Evolutionary conservation across 2,329 filamentous ascomycete genomes (phyloP).

Genomic region (Pseudocercospora pini-densiflorae): DNA sequence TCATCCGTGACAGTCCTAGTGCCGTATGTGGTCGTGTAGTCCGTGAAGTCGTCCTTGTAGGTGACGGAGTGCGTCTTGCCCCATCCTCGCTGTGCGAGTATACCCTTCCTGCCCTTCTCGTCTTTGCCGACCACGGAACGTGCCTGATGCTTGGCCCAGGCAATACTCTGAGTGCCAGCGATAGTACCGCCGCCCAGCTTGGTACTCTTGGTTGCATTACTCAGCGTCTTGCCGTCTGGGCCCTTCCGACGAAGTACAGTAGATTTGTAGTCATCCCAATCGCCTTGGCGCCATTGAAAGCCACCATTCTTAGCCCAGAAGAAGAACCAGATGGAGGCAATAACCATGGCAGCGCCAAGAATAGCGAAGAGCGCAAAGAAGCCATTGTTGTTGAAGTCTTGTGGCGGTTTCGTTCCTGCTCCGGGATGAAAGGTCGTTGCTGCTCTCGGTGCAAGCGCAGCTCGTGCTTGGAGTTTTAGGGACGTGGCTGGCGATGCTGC

Average conservation of each 20-base stretch:
- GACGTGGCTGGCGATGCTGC: conserved; percentile 19
- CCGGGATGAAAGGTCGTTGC: conserved; percentile 34
- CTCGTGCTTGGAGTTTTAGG: conserved; percentile 22
- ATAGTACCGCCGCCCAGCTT: conserved; percentile 83
- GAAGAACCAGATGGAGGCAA: conserved; percentile 92
- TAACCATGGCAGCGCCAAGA: conserved; percentile 75
- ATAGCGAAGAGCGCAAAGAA: conserved; percentile 87
- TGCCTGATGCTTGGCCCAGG: conserved; percentile 43
- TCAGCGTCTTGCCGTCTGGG: conserved; percentile 84
- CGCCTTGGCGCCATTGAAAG: conserved; percentile 80
- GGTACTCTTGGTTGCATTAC: conserved; percentile 80
- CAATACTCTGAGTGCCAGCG: conserved; percentile 65
- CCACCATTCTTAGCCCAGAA: conserved; percentile 98
- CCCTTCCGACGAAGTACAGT: conserved; percentile 88
- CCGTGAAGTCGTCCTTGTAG: conserved; percentile 49
- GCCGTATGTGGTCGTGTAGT: conserved; percentile 33
- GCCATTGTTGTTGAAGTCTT: conserved; percentile 56
- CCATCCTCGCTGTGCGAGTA: conserved; percentile 44
- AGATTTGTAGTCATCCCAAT: conserved; percentile 99
- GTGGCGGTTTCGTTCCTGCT: conserved; percentile 42
- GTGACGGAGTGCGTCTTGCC: conserved; percentile 49
- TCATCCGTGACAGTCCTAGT: conserved; percentile 36
- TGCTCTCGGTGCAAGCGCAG: conserved; percentile 18
- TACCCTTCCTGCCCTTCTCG: conserved; percentile 48
- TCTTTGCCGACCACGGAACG: conserved; percentile 50